A percentile compares a stretch with the other conserved stretches of the same genome.
These are phyloP conservation scores for Toxicodendron radicans DNA, from an alignment of 345 rosid genomes.

Conservation along the genomic window DNA sequence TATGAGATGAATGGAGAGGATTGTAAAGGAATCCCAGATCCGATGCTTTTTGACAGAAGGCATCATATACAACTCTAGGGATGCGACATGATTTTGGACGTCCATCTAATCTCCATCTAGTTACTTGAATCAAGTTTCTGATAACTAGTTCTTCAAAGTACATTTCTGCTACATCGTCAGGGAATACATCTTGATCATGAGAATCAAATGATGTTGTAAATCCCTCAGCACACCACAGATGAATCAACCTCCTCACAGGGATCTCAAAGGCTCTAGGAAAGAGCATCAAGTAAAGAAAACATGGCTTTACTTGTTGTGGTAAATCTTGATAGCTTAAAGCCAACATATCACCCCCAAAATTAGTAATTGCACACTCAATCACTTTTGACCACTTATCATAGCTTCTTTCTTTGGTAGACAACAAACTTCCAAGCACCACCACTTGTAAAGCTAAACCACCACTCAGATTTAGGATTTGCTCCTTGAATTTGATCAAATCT, in stretches of 20 bases:
- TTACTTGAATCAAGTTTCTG: conserved; percentile 32
- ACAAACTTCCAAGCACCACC: not conserved
- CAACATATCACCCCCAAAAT: not conserved
- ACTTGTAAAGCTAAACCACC: not conserved
- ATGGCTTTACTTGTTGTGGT: conserved; percentile 17
- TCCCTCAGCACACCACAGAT: conserved; percentile 43
- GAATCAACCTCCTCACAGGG: conserved; percentile 40
- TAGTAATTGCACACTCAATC: not conserved
- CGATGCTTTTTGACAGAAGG: conserved; percentile 12
- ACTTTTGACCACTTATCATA: not conserved
- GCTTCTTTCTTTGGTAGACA: not conserved
- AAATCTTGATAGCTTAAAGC: conserved; percentile 26
- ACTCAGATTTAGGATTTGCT: not conserved
- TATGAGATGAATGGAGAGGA: not conserved
- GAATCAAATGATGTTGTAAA: not conserved
- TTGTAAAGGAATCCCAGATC: conserved; percentile 20
- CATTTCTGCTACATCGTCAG: conserved; percentile 18
- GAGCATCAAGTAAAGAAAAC: conserved; percentile 36
- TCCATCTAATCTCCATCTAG: conserved; percentile 37
- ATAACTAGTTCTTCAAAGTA: conserved; percentile 22
- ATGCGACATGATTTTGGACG: conserved; percentile 33
- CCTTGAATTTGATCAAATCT: not conserved
- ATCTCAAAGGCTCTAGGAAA: conserved; percentile 33
- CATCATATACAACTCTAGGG: conserved; percentile 11
- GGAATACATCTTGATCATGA: not conserved